phyloP scores from a whole-genome alignment of 352 stramenopile genomes.

The Globisporangium apiculatum region DNA sequence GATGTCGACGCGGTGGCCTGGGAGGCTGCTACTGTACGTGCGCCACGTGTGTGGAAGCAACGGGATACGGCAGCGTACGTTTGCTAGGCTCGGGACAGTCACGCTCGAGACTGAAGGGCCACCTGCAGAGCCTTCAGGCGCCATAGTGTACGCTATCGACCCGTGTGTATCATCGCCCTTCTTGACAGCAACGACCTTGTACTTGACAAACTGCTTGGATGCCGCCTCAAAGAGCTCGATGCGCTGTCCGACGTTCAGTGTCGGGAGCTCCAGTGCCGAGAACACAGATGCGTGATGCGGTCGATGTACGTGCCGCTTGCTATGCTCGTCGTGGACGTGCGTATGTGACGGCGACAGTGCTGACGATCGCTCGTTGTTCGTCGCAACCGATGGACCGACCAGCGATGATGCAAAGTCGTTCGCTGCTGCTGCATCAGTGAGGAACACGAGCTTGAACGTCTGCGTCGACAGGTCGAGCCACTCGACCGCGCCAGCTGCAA shows the following conservation, averaged over 20 bases:
- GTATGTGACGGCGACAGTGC: too few species aligned
- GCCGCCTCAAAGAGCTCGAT: constrained; percentile 23
- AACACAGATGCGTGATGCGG: not conserved
- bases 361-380: too few species aligned
- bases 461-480: constrained; percentile 50
- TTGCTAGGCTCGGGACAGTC: constrained; percentile 9
- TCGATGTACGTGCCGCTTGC: not conserved
- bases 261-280: constrained; percentile 5
- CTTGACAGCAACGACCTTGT: constrained; percentile 12
- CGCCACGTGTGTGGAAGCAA: constrained; percentile 19
- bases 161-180: not conserved
- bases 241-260: constrained; percentile 15
- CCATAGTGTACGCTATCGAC: constrained; percentile 22
- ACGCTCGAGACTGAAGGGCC: too few species aligned
- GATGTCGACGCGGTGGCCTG: constrained; percentile 21
- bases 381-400: not conserved
- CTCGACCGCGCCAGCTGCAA: constrained; percentile 19
- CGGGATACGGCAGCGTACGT: constrained; percentile 19
- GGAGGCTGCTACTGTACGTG: constrained; percentile 14
- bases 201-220: constrained; percentile 24
- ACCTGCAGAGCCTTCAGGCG: constrained; percentile 1
- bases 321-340: too few species aligned
- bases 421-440: constrained; percentile 1
- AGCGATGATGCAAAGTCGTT: not conserved
- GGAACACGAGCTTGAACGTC: constrained; percentile 53